Evolutionary conservation across 495 filamentous ascomycete species (phyloP).

Genomic region (Parachaetomium inaequale): DNA sequence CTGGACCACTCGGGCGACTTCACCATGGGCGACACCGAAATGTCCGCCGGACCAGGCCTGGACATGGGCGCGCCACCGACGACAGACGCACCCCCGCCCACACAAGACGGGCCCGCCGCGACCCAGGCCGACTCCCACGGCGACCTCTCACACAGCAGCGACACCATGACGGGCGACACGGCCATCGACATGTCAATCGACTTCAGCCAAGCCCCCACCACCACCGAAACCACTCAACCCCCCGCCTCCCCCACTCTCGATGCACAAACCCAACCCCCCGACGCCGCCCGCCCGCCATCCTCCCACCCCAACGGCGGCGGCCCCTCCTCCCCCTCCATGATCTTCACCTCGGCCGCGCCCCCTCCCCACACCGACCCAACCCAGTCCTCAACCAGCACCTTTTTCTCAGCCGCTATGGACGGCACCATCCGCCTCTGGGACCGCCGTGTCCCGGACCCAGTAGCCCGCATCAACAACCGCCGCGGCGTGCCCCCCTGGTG

Average conservation of each 20-base stretch:
- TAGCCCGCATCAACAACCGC: slow-evolving; percentile 70
- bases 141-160: slow-evolving; percentile 15
- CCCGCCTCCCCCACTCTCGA: slow-evolving; percentile 13
- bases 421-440: slow-evolving; percentile 92
- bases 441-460: slow-evolving; percentile 67
- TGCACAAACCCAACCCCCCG: slow-evolving; percentile 16
- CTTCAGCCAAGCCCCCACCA: slow-evolving; percentile 19
- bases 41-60: not conserved
- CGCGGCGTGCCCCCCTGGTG: slow-evolving; percentile 87
- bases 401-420: slow-evolving; percentile 83
- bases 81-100: not conserved
- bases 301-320: slow-evolving; percentile 17
- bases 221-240: slow-evolving; percentile 4
- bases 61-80: slow-evolving; percentile 9
- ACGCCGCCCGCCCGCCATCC: slow-evolving; percentile 3
- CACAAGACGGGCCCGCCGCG: not conserved
- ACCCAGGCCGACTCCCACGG: slow-evolving; percentile 8
- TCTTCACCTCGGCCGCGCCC: slow-evolving; percentile 29
- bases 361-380: slow-evolving; percentile 36
- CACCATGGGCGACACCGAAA: slow-evolving; percentile 33
- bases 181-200: slow-evolving; percentile 27
- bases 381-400: slow-evolving; percentile 62
- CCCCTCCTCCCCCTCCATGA: slow-evolving; percentile 31
- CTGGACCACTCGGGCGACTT: slow-evolving; percentile 48
- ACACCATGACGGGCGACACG: slow-evolving; percentile 31